Base-by-base conservation (phyloP, 179 eudicot genomes). In the Camellia oleifera region DNA sequence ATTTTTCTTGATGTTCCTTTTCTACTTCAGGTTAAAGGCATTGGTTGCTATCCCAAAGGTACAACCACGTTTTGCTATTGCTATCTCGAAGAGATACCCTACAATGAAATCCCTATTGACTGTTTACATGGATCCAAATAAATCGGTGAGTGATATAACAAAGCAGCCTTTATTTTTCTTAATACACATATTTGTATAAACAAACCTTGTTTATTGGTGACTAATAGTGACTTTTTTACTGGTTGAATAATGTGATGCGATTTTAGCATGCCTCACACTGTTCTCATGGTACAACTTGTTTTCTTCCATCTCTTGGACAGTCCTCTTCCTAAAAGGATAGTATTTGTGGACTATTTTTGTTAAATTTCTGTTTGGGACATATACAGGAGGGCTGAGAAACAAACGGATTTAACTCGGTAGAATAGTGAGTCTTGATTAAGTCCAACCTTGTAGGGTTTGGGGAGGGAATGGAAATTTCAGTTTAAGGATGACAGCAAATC, bases 41-140 rank as follows among this genome's bases (percentile, higher is more conserved):
- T 71, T 94, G 90, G 83, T 94, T 32, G 90, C 97, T 74, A 93
- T 94, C 73, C 98, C 98, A 61, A 93, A 93, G 85, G 98, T 95
- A 70, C 97, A 95, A 82, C 98, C 98, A 60, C 90, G 97, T 78
- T 90, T 86, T 80, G 98, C 98, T 65, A 76, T 95, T 40, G 92
- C 97, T 75, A 93, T 95, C 78, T 81, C 86, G 92, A 95, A 93
- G 89, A 89, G 89, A 78, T 95, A 92, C 83, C 94, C 94, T 4
- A 92, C 92, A 71, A 90, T 95, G 97, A 92, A 82, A 84, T 93
- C 98, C 72, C 92, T 95, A 78, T 77, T 95, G 78, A 86, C 82
- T 72, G 89, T 89, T 74, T 95, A 93, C 88, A 85, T 93, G 89
- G 95, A 95, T 92, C 90, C 95, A 80, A 84, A 74, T 78, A 95